Base-by-base conservation (phyloP, 2,329 filamentous ascomycete species). In the Immersiporthe knoxdaviesiana region DNA sequence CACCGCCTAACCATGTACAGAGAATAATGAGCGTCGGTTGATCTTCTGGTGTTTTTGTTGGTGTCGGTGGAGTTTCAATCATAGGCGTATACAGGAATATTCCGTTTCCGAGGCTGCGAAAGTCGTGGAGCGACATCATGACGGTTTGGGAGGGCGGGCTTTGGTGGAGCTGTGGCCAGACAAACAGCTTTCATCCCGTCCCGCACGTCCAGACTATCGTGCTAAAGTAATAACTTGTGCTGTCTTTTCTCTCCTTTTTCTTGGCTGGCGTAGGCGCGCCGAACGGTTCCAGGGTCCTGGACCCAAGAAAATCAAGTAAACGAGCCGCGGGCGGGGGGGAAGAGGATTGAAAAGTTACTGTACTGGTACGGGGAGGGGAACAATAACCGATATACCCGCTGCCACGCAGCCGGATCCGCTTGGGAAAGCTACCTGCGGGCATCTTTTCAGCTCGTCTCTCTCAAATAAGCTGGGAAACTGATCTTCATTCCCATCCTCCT, bases 1-100 rank as follows among this genome's bases (percentile, higher is more conserved):
- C 69, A 3, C 69, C 69, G 56, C 69, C 69, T 3, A 70, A 39
- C 69, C 69, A 70, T 3, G 69, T 70, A 37, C 69, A 70, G 5
- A 70, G 32, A 21, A 70, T 61, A 52, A 70, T 68, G 39, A 70
- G 66, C 50, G 66, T 47, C n/a, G 69, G 69, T 27, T 47, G 32
- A 24, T 41, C 12, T 16, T 5, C 50, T 32, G 30, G 7, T 10
- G 4, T 35, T 35, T 41, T 7, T 16, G 8, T 59, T 32, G 30
- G 7, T 10, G 4, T 35, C 8, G 37, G 24, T n/a, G 35, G 14
- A 16, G 16, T 14, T 12, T 14, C 3, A 11, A 32, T 30, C 12
- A 12, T 32, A 54, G 68, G 68, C 47, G 68, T 56, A 41, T 68
- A 65, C 2, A 70, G n/a, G 32, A 39, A 56, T n/a, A 70, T 27